Conservation (phyloP, 1,284 basidiomycete genomes). For the Apiotrichum akiyoshidainum region DNA sequence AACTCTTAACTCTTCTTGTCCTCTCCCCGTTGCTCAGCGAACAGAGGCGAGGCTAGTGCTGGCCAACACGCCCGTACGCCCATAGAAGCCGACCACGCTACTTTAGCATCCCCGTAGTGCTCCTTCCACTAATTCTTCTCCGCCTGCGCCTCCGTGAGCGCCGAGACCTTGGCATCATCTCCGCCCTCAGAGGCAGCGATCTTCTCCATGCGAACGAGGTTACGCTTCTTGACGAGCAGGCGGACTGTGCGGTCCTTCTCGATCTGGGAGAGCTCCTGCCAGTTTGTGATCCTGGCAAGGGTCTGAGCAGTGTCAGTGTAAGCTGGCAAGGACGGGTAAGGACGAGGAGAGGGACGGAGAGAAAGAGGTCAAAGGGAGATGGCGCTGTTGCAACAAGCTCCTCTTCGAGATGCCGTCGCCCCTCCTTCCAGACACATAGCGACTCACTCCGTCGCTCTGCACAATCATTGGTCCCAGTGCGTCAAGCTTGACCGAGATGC, state of each 20-base stretch:
- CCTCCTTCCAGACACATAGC: neutral
- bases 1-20: too few relatives aligned
- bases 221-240: conserved; percentile 50
- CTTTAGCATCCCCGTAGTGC: neutral
- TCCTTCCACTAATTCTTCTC: neutral
- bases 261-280: conserved; percentile 42
- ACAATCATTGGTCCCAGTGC: conserved; percentile 49
- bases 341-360: too few relatives aligned
- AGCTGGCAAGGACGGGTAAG: too few relatives aligned
- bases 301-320: conserved; percentile 32
- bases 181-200: conserved; percentile 19
- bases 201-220: conserved; percentile 43
- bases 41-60: too few relatives aligned
- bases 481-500: conserved; percentile 46
- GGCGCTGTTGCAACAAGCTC: too few relatives aligned
- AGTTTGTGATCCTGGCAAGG: conserved; percentile 49
- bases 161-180: conserved; percentile 17
- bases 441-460: conserved; percentile 49
- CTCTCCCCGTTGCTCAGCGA: too few relatives aligned
- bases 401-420: neutral
- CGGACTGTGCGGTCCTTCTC: conserved; percentile 50
- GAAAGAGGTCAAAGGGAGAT: too few relatives aligned
- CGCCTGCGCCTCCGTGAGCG: conserved; percentile 9
- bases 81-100: too few relatives aligned
- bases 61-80: too few relatives aligned